Evolutionary conservation across 2,329 filamentous ascomycete genomes (phyloP), one percentile per base, ranked within the genome.

Genomic region (Trichoderma sp.): DNA sequence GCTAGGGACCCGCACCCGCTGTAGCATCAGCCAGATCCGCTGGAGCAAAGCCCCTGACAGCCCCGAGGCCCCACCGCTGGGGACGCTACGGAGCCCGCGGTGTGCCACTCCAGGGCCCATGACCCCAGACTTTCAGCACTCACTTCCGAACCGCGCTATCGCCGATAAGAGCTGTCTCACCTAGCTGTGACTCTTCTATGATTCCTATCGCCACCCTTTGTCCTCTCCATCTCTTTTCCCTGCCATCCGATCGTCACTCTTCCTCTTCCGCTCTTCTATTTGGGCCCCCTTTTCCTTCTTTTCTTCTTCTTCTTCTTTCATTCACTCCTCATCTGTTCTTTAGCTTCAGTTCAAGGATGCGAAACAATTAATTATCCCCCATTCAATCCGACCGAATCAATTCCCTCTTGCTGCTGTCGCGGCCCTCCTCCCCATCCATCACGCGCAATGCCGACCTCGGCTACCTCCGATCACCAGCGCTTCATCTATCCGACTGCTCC

Each of bases 401-500:
- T 36, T 68, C 28, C 53, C 61, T 43, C 65, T 14, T 7, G 26
- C 36, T 28, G 65, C 60, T 32, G 9, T 34, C 28, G 66, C 56
- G 34, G 65, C 34, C 1, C 12, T 32, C n/a, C 14, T 32, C 24
- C 18, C 39, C 32, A 43, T n/a, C 18, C 32, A 24, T 62, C 71
- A 51, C 43, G n/a, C 43, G 39, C 58, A 24, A 73, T 73, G 67
- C 61, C 67, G 71, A 53, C 71, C 67, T 70, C 71, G 51, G 34
- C 57, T 18, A 56, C 71, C 43, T 62, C 51, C 26, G 69, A 71
- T 51, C 69, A 71, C 15, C 69, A 57, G 53, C 69, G 18, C 24
- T 63, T 71, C 69, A 70, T 70, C 65, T 69, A 56, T 60, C 65
- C 64, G 15, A 36, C 64, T 26, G 65, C 71, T 62, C 24, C 53